These are phyloP conservation scores for Pseudocercospora eumusae DNA, from an alignment of 2,329 filamentous ascomycete species.

Conservation along the genomic window DNA sequence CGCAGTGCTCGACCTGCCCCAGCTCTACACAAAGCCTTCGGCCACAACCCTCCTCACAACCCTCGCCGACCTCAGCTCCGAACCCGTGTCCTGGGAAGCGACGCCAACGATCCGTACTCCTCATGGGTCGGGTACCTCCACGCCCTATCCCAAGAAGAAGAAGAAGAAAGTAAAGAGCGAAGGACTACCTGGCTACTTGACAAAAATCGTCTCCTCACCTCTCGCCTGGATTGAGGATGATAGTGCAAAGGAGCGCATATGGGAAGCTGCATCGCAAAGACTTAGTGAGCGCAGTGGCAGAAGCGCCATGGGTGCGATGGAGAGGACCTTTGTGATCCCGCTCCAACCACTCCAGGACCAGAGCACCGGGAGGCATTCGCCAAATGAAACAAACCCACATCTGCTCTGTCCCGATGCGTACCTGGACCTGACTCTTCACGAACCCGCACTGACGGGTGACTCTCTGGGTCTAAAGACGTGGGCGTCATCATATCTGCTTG, in stretches of 20 bases:
- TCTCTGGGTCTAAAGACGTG: constrained; percentile 92
- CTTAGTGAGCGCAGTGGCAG: constrained; percentile 85
- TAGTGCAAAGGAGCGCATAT: constrained; percentile 66
- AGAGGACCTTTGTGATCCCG: constrained; percentile 60
- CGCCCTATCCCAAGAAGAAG: constrained; percentile 28
- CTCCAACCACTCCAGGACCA: constrained; percentile 22
- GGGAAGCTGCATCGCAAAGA: constrained; percentile 75
- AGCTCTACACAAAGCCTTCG: constrained; percentile 74
- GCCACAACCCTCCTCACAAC: constrained; percentile 64
- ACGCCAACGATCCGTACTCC: constrained; percentile 34
- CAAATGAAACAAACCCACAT: constrained; percentile 11
- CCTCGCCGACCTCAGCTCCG: constrained; percentile 66
- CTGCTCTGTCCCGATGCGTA: constrained; percentile 34
- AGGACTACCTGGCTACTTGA: constrained; percentile 65
- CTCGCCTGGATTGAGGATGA: constrained; percentile 70
- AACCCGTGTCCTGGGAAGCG: constrained; percentile 68
- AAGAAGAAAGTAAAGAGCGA: constrained; percentile 50
- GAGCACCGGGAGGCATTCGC: constrained; percentile 21
- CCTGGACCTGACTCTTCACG: constrained; percentile 71
- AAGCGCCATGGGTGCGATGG: constrained; percentile 65
- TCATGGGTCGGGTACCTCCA: constrained; percentile 28
- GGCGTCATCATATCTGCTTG: constrained; percentile 85
- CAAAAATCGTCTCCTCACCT: constrained; percentile 66
- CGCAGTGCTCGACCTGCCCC: constrained; percentile 73
- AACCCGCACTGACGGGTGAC: constrained; percentile 85